phyloP scores from a whole-genome alignment of 306 rosid genomes.

The Fragaria vesca region DNA sequence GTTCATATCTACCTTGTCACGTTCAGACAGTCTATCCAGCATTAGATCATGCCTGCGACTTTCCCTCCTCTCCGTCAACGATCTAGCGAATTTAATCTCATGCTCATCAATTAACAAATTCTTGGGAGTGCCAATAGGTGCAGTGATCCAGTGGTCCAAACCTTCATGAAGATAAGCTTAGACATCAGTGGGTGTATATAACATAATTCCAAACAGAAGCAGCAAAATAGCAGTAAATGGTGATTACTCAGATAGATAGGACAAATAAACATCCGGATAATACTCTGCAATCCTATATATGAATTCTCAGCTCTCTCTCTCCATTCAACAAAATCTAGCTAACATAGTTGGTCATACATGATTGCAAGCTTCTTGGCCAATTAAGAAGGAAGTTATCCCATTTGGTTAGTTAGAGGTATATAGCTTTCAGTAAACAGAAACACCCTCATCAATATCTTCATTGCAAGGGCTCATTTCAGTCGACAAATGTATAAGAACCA shows the following conservation, averaged over 20 bases:
- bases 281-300: background rate
- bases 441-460: background rate
- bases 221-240: slow-evolving; percentile 6
- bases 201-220: slow-evolving; percentile 23
- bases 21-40: slow-evolving; percentile 70
- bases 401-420: background rate
- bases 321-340: background rate
- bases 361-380: background rate
- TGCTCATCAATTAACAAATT: slow-evolving; percentile 37
- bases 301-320: background rate
- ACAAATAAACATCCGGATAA: background rate
- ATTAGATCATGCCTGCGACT: slow-evolving; percentile 44
- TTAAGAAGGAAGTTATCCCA: background rate
- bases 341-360: background rate
- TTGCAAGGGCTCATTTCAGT: background rate
- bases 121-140: slow-evolving; percentile 43
- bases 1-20: slow-evolving; percentile 56
- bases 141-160: slow-evolving; percentile 48
- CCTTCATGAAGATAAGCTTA: slow-evolving; percentile 45
- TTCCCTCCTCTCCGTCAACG: slow-evolving; percentile 69
- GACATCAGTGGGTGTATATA: slow-evolving; percentile 28
- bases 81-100: slow-evolving; percentile 47
- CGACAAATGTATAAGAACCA: slow-evolving; percentile 3
- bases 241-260: background rate
- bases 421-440: background rate